Conservation (phyloP, 1,284 basidiomycete species). For the Boletus albobrunnescens region DNA sequence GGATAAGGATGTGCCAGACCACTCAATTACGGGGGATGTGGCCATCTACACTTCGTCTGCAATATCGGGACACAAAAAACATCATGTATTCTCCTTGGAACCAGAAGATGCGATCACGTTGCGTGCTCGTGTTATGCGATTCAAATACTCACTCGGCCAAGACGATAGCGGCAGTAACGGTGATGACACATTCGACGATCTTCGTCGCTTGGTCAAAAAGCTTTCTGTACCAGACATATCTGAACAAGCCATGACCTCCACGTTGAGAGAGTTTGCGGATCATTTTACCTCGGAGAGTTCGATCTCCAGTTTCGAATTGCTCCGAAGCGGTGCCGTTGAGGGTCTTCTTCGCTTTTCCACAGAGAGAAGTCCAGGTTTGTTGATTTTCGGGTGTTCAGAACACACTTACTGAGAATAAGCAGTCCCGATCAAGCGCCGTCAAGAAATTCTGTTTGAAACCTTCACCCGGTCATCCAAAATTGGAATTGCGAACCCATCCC, state of each 20-base stretch:
- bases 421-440: constrained; percentile 60
- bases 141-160: constrained; percentile 66
- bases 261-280: constrained; percentile 68
- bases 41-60: constrained; percentile 36
- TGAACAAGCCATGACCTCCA: constrained; percentile 64
- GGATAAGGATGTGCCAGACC: constrained; percentile 44
- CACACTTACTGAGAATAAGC: constrained; percentile 10
- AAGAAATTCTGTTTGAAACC: constrained; percentile 71
- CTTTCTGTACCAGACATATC: constrained; percentile 53
- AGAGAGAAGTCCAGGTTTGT: constrained; percentile 43
- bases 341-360: constrained; percentile 82
- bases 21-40: constrained; percentile 37
- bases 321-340: constrained; percentile 92
- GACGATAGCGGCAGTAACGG: constrained; percentile 58
- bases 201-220: constrained; percentile 63
- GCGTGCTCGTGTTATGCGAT: constrained; percentile 79
- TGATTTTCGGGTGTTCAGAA: constrained; percentile 4
- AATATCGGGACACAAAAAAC: constrained; percentile 63
- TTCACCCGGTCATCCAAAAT: constrained; percentile 58
- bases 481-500: constrained; percentile 46
- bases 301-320: constrained; percentile 92
- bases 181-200: constrained; percentile 60
- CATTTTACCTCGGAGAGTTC: constrained; percentile 80
- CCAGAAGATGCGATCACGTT: constrained; percentile 89
- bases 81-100: constrained; percentile 62